Conservation (phyloP, 352 stramenopile genomes). For the Phytophthora boehmeriae region DNA sequence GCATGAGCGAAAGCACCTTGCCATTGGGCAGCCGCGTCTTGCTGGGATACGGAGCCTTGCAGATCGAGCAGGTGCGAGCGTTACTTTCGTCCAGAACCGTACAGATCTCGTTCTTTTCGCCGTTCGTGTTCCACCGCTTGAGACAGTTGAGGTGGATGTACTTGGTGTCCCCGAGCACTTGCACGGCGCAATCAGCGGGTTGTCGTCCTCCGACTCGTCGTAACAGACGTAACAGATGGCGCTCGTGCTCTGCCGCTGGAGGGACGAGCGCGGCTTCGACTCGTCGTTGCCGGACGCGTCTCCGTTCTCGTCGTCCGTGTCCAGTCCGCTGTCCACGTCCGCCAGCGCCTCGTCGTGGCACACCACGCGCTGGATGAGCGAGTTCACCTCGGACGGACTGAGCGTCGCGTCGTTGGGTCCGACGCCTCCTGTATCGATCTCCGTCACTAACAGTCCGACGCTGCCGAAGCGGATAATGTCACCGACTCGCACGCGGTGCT, state of each 20-base stretch:
- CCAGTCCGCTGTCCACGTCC: conserved; percentile 83
- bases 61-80: conserved; percentile 86
- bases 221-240: conserved; percentile 91
- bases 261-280: conserved; percentile 72
- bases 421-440: conserved; percentile 79
- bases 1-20: conserved; percentile 78
- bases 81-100: conserved; percentile 86
- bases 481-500: conserved; percentile 81
- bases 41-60: conserved; percentile 84
- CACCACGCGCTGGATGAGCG: conserved; percentile 81
- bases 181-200: conserved; percentile 94
- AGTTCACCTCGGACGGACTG: conserved; percentile 76
- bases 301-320: conserved; percentile 86
- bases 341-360: conserved; percentile 81
- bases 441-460: conserved; percentile 80
- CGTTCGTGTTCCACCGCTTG: conserved; percentile 94
- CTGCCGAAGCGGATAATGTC: conserved; percentile 89
- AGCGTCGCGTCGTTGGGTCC: conserved; percentile 78
- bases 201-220: conserved; percentile 85
- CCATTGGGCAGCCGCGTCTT: conserved; percentile 78
- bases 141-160: conserved; percentile 97
- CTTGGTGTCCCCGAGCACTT: conserved; percentile 96
- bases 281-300: conserved; percentile 87
- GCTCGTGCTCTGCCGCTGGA: conserved; percentile 76
- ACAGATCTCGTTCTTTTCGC: conserved; percentile 90